phyloP scores from a whole-genome alignment of 768 basidiomycete species.

The Leccinellum rugosiceps region DNA sequence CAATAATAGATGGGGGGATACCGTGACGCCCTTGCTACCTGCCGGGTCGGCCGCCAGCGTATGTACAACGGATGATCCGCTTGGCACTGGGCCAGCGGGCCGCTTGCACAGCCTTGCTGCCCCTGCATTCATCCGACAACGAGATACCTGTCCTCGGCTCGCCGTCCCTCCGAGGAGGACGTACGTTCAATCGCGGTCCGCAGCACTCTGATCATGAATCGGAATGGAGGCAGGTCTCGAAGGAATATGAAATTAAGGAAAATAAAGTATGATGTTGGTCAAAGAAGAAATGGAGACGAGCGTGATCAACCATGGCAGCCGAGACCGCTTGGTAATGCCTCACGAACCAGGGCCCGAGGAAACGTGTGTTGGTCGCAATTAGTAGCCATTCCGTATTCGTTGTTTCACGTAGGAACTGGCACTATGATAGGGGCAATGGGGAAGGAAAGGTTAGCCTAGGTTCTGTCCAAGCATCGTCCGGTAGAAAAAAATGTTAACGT shows the following conservation, averaged over 20 bases:
- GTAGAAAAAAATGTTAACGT: neutral
- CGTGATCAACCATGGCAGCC: neutral
- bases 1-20: neutral
- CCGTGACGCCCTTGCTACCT: neutral
- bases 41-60: neutral
- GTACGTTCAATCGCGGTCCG: neutral
- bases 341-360: constrained; percentile 9
- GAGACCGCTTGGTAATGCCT: neutral
- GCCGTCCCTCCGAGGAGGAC: neutral
- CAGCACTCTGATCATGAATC: neutral
- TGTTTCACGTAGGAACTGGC: neutral
- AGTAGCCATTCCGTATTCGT: neutral
- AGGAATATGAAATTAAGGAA: neutral
- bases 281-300: neutral
- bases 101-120: neutral
- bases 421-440: neutral
- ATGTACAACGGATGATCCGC: neutral
- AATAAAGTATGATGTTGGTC: neutral
- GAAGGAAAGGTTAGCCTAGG: neutral
- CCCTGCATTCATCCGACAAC: neutral
- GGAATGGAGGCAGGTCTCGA: neutral
- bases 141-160: neutral
- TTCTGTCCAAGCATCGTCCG: neutral
- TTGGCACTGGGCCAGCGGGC: neutral
- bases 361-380: constrained; percentile 4